A percentile compares a stretch with the other conserved stretches of the same genome.
These are phyloP conservation scores for Aquilaria yunnanensis DNA, from an alignment of 345 rosid species.

Conservation along the genomic window DNA sequence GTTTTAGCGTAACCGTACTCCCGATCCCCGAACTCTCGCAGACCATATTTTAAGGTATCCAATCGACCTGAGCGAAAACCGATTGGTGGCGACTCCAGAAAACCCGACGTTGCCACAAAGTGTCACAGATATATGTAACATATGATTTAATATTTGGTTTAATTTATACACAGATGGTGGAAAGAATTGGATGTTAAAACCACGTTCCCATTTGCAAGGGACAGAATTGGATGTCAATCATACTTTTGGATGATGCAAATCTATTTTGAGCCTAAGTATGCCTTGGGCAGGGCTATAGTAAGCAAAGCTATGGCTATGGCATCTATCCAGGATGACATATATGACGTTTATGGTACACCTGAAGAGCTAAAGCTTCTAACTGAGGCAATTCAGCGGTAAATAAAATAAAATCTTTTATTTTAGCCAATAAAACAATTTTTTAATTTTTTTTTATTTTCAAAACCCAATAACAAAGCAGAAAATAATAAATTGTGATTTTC, in stretches of 20 bases:
- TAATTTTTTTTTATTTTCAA: not conserved
- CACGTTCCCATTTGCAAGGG: constrained; percentile 28
- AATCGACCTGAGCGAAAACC: no score
- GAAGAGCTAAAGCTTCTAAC: constrained; percentile 41
- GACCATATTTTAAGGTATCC: no score
- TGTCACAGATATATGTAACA: not conserved
- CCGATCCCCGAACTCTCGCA: no score
- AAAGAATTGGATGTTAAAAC: constrained; percentile 17
- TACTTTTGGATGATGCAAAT: constrained; percentile 32
- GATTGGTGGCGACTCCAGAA: no score
- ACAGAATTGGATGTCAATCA: constrained; percentile 20
- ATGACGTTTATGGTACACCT: constrained; percentile 34
- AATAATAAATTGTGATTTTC: no score
- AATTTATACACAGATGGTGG: constrained; percentile 31
- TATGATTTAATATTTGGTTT: not conserved
- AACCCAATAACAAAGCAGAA: no score
- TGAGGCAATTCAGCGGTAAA: constrained; percentile 25
- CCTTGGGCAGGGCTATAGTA: constrained; percentile 11
- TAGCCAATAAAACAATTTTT: not conserved
- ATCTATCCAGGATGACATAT: constrained; percentile 32
- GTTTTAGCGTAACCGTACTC: no score
- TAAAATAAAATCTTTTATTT: not conserved
- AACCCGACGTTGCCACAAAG: no score
- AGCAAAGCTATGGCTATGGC: constrained; percentile 21
- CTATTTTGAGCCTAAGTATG: constrained; percentile 25